phyloP scores from a whole-genome alignment of 2,329 filamentous ascomycete species.

The Nemania bipapillata region DNA sequence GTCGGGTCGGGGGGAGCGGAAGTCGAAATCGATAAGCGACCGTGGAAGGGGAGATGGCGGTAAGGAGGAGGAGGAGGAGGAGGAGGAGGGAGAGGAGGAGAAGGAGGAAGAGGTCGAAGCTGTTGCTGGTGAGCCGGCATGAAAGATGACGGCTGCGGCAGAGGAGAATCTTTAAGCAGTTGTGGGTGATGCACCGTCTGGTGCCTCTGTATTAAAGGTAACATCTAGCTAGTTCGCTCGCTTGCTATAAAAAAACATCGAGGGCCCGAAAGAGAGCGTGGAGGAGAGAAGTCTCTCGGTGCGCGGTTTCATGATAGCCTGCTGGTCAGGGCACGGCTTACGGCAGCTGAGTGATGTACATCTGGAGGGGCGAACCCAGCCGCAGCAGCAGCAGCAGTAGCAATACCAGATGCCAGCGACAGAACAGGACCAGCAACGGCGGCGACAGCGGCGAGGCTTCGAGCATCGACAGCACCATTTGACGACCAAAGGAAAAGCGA shows the following conservation, averaged over 20 bases:
- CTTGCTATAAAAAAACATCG: conserved; percentile 35
- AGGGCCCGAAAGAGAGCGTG: conserved; percentile 43
- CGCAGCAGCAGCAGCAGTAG: conserved; percentile 25
- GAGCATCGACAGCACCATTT: conserved; percentile 25
- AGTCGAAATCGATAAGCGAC: conserved; percentile 28
- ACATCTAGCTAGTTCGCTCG: conserved; percentile 54
- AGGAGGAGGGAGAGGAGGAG: not conserved
- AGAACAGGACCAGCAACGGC: not conserved
- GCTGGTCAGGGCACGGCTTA: conserved; percentile 58
- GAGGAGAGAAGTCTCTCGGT: conserved; percentile 46
- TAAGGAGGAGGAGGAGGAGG: conserved; percentile 19
- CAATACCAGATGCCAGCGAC: not conserved
- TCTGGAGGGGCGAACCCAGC: conserved; percentile 50
- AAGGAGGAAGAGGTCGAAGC: not conserved
- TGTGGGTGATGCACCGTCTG: conserved; percentile 60
- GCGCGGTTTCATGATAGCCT: conserved; percentile 56
- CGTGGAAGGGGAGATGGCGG: conserved; percentile 38
- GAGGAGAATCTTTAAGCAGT: conserved; percentile 42
- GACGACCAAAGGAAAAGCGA: not conserved
- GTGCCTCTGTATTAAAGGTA: conserved; percentile 64
- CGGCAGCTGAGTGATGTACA: conserved; percentile 53
- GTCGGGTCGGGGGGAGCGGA: conserved; percentile 29
- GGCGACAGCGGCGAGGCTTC: conserved; percentile 18
- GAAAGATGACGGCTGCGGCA: conserved; percentile 40
- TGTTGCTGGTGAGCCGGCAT: conserved; percentile 28